These are phyloP conservation scores for Clohesyomyces aquaticus DNA, from an alignment of 495 filamentous ascomycete species.

Conservation along the genomic window DNA sequence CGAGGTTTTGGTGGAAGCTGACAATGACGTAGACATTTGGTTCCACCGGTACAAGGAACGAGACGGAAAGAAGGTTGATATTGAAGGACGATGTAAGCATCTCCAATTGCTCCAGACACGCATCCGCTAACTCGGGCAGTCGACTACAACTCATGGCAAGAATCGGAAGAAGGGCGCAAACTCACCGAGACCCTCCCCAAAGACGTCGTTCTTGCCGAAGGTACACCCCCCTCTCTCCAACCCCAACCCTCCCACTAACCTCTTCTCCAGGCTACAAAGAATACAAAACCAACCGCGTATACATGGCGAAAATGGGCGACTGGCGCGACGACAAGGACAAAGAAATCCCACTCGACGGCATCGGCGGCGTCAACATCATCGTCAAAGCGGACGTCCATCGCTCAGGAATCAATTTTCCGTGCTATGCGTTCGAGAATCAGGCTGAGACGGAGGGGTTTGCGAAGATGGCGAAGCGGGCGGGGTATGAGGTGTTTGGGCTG, in stretches of 20 bases:
- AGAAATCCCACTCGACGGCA: slow-evolving; percentile 89
- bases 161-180: slow-evolving; percentile 79
- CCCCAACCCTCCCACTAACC: not conserved
- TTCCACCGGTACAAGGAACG: slow-evolving; percentile 82
- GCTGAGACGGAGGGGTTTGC: slow-evolving; percentile 98
- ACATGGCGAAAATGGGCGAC: slow-evolving; percentile 87
- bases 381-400: slow-evolving; percentile 98
- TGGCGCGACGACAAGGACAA: slow-evolving; percentile 89
- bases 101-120: not conserved
- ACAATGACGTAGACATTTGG: slow-evolving; percentile 77
- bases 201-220: slow-evolving; percentile 84
- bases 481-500: slow-evolving; percentile 87
- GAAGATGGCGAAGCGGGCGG: slow-evolving; percentile 96
- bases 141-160: slow-evolving; percentile 99
- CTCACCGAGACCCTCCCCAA: slow-evolving; percentile 73
- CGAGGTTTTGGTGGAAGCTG: slow-evolving; percentile 32
- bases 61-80: slow-evolving; percentile 66
- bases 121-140: slow-evolving; percentile 56
- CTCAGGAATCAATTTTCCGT: slow-evolving; percentile 95
- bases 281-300: slow-evolving; percentile 82
- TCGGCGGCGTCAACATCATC: slow-evolving; percentile 95
- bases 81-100: slow-evolving; percentile 89
- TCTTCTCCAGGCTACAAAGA: slow-evolving; percentile 77
- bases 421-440: slow-evolving; percentile 98
- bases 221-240: slow-evolving; percentile 47